Percentiles rank a stretch among this genome's conserved stretches.
Evolutionary conservation across 2,329 filamentous ascomycete genomes (phyloP).

Genomic region (Fusarium hostae): DNA sequence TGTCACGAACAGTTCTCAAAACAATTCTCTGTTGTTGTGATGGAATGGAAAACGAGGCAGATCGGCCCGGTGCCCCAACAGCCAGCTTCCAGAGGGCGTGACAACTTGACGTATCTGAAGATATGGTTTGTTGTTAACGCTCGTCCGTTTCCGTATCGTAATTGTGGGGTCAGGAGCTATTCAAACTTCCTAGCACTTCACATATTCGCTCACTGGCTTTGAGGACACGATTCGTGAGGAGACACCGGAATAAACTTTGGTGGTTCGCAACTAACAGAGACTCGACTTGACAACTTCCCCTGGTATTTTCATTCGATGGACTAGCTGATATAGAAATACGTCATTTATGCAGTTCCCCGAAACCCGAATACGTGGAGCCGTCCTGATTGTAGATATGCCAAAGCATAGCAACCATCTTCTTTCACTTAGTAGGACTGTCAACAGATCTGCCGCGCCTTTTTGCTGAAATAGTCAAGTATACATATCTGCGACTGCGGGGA

Average conservation of each 20-base stretch:
- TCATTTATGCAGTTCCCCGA: not conserved
- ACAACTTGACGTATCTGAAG: not conserved
- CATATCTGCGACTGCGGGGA: not conserved
- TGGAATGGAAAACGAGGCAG: not conserved
- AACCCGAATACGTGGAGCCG: not conserved
- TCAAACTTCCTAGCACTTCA: not conserved
- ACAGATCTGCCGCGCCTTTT: not conserved
- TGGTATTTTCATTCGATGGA: not conserved
- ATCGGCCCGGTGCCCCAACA: not conserved
- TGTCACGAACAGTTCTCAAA: not conserved
- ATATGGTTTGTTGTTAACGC: slow-evolving; percentile 5
- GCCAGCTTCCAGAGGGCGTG: not conserved
- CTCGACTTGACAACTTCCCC: not conserved
- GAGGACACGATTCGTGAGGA: slow-evolving; percentile 12
- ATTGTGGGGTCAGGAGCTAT: not conserved
- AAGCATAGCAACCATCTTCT: not conserved
- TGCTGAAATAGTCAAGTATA: not conserved
- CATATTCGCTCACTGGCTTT: not conserved
- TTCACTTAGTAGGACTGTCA: not conserved
- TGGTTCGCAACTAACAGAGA: not conserved
- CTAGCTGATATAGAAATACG: not conserved
- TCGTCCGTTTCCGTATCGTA: slow-evolving; percentile 17
- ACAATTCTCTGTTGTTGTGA: not conserved
- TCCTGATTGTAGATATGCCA: not conserved
- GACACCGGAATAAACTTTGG: not conserved